Base-by-base conservation (phyloP, 257 asterid species). In the Coffea canephora region DNA sequence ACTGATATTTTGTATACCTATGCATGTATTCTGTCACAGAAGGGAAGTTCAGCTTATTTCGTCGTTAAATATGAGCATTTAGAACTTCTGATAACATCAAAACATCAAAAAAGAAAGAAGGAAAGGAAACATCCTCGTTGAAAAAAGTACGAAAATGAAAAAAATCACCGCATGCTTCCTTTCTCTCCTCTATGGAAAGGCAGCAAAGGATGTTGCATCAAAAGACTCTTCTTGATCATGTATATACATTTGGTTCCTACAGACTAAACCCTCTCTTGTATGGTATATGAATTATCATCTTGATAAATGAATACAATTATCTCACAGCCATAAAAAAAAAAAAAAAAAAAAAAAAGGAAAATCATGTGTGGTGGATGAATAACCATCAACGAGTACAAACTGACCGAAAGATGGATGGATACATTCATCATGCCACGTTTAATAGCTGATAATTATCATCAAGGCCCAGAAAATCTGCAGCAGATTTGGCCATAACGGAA, bases 401-500 rank as follows among this genome's bases (percentile, higher is more conserved):
- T 48, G n/a, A 69, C 34, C 74, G 75, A 79, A 59, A 69, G n/a
- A 77, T 65, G 54, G 59, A 79, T 61, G 67, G 27, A 21, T 57
- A 7, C 23, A 73, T 50, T 34, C 46, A 81, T 48, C 52, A 65
- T 5, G 18, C 73, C 10, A 62, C 4, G 19, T 18, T n/a, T 19
- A 71, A 54, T 71, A 46, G 41, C 3, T 3, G 34, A 34, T 18
- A 19, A 36, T 36, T 68, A 80, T 67, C 70, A 45, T 52, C 68
- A 57, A 68, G 85, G 13, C 97, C 97, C 10, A 94, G 87, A 78
- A 84, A 89, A 66, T 84, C 91, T 1, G 90, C 87, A 14, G 98
- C 97, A 8, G 98, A 94, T 72, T 82, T 90, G 13, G 97, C 97
- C 90, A 94, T 81, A 2, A 90, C 86, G 57, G 79, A 74, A 6